Base-by-base conservation (phyloP, 176 grass and related monocot genomes). In the Hordeum marinum region DNA sequence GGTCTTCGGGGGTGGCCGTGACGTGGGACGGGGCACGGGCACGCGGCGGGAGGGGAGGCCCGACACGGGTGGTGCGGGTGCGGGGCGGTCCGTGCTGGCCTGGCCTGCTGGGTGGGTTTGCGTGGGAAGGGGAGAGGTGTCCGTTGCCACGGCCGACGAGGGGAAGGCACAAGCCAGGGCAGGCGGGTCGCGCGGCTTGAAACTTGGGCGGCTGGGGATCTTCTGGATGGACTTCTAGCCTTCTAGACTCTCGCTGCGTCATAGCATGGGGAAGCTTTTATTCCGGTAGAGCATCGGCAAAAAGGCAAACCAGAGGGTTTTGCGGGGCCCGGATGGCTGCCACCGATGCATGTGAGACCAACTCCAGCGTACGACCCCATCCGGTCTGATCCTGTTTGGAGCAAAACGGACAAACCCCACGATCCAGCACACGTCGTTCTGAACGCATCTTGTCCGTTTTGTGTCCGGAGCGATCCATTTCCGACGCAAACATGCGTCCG, bases 41-140 rank as follows among this genome's bases (percentile, higher is more conserved):
- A 73, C 87, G 87, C 62, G 82, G 87, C 82, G 68, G 34, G 25
- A 12, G 45, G 36, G 3, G 76, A 21, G 48, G 45, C 12, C 32
- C 20, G 82, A 63, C 82, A 75, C 87, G 87, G 75, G 57, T 0
- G 12, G 7, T 3, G n/a, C 1, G 46, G 13, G 6, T 17, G 15
- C 68, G 69, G 21, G 24, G 37, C 10, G 23, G 31, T 72, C 39
- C 23, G 69, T 11, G 70, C 70, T 74, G 70, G 70, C 41, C 70
- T 27, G 70, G 41, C 7, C 8, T 9, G 24, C 8, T 50, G 25
- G 34, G 35, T 2, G 25, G 41, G 70, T 48, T 41, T 17, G 70
- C 39, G 71, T 50, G 13, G 14, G 4, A 29, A 50, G 71, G 42
- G 23, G 24, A 73, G 7, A 27, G 23, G 11, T 73, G 41, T 48